A percentile compares a stretch with the other conserved stretches of the same genome.
These are phyloP conservation scores for Sutorius eximius DNA, from an alignment of 1,284 basidiomycete genomes.

Conservation along the genomic window DNA sequence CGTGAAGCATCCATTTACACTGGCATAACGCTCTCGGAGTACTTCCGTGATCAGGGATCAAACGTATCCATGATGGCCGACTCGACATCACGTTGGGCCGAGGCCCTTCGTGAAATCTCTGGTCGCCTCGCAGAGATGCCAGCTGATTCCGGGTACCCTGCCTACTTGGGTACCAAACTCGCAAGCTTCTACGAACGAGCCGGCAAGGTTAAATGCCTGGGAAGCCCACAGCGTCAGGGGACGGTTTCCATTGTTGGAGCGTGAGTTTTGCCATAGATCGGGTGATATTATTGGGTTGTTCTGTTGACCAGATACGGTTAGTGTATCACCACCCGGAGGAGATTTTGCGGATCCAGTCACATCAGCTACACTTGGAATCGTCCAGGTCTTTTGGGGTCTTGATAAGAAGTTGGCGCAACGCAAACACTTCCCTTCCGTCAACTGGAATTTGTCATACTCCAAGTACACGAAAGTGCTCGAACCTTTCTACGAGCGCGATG, in stretches of 20 bases:
- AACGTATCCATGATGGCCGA: slow-evolving; percentile 99
- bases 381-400: slow-evolving; percentile 98
- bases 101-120: slow-evolving; percentile 98
- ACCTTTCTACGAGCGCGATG: slow-evolving; percentile 87
- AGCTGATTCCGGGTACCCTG: slow-evolving; percentile 98
- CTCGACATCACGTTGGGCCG: slow-evolving; percentile 99
- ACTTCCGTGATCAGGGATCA: slow-evolving; percentile 98
- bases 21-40: slow-evolving; percentile 98
- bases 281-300: slow-evolving; percentile 1
- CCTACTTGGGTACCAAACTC: slow-evolving; percentile 94
- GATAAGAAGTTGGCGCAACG: slow-evolving; percentile 97
- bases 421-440: slow-evolving; percentile 98
- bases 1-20: slow-evolving; percentile 99
- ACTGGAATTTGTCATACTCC: slow-evolving; percentile 98
- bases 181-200: slow-evolving; percentile 99
- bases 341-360: slow-evolving; percentile 99
- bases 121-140: slow-evolving; percentile 99
- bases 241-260: slow-evolving; percentile 99
- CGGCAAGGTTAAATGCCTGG: slow-evolving; percentile 94
- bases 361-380: slow-evolving; percentile 95
- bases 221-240: slow-evolving; percentile 85
- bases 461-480: slow-evolving; percentile 98
- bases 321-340: slow-evolving; percentile 97
- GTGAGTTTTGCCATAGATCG: slow-evolving; percentile 52
- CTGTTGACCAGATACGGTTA: slow-evolving; percentile 34